A percentile compares a stretch with the other conserved stretches of the same genome.
phyloP scores from a whole-genome alignment of 2,329 filamentous ascomycete species.

The Fusarium multiceps region DNA sequence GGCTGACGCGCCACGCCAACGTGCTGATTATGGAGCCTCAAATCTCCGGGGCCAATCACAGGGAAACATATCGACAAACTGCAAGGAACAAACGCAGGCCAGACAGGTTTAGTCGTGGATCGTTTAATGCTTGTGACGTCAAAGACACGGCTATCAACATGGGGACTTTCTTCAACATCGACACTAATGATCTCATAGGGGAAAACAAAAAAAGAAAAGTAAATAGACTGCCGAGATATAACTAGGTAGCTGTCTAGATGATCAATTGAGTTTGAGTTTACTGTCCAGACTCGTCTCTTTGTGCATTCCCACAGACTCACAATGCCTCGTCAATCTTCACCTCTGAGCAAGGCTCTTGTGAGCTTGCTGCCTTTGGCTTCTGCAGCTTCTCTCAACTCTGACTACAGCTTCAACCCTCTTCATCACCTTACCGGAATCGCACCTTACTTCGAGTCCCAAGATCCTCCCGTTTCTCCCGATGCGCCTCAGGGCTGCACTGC shows the following conservation, averaged over 20 bases:
- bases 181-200: conserved; percentile 30
- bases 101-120: conserved; percentile 27
- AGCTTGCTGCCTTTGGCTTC: conserved; percentile 24
- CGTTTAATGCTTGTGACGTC: conserved; percentile 30
- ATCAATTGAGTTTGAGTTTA: neutral
- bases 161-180: neutral
- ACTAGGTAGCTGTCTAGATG: neutral
- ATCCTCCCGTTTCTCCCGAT: conserved; percentile 52
- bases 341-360: conserved; percentile 13
- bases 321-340: conserved; percentile 23
- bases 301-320: neutral
- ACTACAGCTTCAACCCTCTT: conserved; percentile 64
- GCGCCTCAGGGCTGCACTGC: conserved; percentile 63
- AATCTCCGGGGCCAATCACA: conserved; percentile 37
- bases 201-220: neutral
- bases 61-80: neutral
- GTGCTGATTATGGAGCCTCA: conserved; percentile 20
- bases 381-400: conserved; percentile 54
- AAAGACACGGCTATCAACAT: conserved; percentile 6
- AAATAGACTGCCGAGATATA: conserved; percentile 3
- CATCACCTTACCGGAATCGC: conserved; percentile 66
- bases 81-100: conserved; percentile 24
- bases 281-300: neutral
- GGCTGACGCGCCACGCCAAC: conserved; percentile 17
- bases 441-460: conserved; percentile 67